Evolutionary conservation across 768 basidiomycete genomes (phyloP), one percentile per base, ranked within the genome.

Genomic region (Rhizopogon roseolus): DNA sequence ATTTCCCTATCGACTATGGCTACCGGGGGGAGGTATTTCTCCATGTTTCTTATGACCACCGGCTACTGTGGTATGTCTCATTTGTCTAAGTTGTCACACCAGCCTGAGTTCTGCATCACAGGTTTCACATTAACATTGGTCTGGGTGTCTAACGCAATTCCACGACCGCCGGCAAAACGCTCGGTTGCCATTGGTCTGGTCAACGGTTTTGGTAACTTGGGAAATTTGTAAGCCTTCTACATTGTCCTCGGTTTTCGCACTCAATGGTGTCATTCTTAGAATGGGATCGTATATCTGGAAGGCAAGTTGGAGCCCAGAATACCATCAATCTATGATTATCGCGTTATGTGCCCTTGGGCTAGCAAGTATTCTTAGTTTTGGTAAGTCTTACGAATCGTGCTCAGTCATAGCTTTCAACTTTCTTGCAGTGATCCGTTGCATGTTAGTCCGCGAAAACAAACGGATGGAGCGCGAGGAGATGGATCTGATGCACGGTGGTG

Each of bases 261-360:
- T 25, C 11, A 40, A 5, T 16, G 38, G 11, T 22, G 14, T n/a
- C 16, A 5, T 29, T 14, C 42, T 3, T 14, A 85, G 83, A 3
- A 82, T 82, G 62, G 80, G 82, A 9, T 82, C 83, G 0, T 85
- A 79, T 57, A 77, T 78, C 0, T 87, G 84, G 85, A 79, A 80
- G 59, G 61, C 78, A 4, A 64, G 69, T 17, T 87, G 84, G 84
- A 73, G 80, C 3, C 85, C 83, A 0, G 59, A 74, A 54, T 87
- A 86, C 56, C 82, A 82, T 52, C 81, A 71, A 48, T 82, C 82
- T 1, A 82, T 86, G 82, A 73, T 72, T 38, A 83, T 86, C 49
- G 73, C 71, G 1, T 60, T 75, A 4, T 66, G 63, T n/a, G 64
- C 70, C 0, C 62, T 77, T n/a, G 61, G 49, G 4, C 55, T 74